Evolutionary conservation across 2,329 filamentous ascomycete genomes (phyloP).

Genomic region (Calonectria naviculata): DNA sequence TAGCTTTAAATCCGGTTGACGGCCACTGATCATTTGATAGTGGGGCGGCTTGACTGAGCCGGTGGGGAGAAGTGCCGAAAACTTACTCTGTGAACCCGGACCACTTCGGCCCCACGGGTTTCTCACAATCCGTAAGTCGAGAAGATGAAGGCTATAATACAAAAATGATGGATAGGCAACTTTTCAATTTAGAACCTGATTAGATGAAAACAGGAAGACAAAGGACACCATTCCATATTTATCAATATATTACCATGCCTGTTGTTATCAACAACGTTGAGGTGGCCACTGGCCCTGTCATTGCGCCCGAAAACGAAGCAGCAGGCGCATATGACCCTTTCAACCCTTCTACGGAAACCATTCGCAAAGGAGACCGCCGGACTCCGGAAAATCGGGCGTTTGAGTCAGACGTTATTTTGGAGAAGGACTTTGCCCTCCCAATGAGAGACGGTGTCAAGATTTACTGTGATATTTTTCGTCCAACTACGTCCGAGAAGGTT

Average conservation of each 20-base stretch:
- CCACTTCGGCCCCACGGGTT: neutral
- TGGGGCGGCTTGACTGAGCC: neutral
- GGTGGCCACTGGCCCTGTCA: neutral
- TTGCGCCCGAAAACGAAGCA: neutral
- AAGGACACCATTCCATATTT: neutral
- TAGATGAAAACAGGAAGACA: neutral
- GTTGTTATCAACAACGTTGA: neutral
- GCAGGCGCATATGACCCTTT: neutral
- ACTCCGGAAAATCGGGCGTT: neutral
- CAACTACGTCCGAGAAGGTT: neutral
- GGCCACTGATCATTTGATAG: neutral
- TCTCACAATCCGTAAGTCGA: neutral
- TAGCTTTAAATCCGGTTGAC: neutral
- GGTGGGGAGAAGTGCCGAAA: neutral
- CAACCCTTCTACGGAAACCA: neutral
- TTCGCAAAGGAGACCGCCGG: neutral
- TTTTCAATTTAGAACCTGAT: no score
- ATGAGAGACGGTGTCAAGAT: neutral
- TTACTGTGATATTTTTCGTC: neutral
- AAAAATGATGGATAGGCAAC: no score
- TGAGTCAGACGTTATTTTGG: neutral
- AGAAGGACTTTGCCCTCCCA: neutral
- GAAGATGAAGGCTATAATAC: no score
- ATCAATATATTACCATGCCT: neutral
- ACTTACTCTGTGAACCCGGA: neutral